Percentiles rank a stretch among this genome's conserved stretches.
phyloP scores from a whole-genome alignment of 306 rosid genomes.

The Boehmeria nivea region DNA sequence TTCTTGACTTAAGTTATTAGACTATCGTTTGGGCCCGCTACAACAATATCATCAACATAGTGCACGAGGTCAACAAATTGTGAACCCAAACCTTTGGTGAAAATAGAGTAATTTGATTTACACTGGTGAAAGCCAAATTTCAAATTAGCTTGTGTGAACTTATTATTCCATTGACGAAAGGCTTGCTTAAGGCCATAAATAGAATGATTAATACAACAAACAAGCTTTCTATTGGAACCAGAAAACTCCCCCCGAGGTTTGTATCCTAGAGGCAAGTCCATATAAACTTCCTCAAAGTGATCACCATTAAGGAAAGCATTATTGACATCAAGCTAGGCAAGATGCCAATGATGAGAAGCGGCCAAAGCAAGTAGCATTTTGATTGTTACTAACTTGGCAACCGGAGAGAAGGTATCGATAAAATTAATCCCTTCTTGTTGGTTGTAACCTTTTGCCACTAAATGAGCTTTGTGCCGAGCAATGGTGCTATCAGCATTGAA shows the following conservation, averaged over 20 bases:
- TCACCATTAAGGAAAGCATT: background rate
- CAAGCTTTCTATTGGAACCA: background rate
- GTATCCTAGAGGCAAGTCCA: background rate
- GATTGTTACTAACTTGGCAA: background rate
- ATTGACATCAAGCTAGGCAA: background rate
- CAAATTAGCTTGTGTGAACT: background rate
- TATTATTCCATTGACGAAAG: background rate
- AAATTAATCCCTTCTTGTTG: background rate
- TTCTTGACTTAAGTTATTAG: no score
- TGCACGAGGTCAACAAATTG: no score
- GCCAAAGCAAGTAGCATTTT: background rate
- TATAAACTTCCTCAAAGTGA: background rate
- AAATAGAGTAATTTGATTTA: background rate
- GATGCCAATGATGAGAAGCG: background rate
- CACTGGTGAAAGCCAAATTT: background rate
- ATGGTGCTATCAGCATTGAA: background rate
- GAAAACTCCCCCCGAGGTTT: background rate
- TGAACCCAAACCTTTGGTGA: background rate
- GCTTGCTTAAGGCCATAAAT: background rate
- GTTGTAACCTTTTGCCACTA: background rate
- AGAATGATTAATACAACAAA: background rate
- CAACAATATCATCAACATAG: no score
- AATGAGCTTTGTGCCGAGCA: background rate
- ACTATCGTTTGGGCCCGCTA: no score
- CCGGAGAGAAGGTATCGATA: constrained; percentile 2